Conservation (phyloP, 495 filamentous ascomycete genomes). For the Aspergillus conjunctus region DNA sequence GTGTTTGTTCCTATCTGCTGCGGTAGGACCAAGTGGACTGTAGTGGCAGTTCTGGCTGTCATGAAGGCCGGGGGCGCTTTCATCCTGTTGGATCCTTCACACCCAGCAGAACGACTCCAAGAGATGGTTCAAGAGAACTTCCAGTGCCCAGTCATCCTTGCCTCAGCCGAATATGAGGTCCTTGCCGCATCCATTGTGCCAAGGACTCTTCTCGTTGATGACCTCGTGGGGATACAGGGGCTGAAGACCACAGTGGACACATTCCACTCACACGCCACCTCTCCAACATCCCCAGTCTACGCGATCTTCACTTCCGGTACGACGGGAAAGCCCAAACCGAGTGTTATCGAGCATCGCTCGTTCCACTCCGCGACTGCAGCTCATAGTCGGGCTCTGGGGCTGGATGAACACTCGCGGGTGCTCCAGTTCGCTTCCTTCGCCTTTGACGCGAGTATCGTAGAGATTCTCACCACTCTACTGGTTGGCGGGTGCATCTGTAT, state of each 20-base stretch:
- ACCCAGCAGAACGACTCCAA: conserved; percentile 47
- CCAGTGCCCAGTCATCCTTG: conserved; percentile 22
- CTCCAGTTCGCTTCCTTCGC: conserved; percentile 63
- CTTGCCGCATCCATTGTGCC: neutral
- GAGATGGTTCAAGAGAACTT: conserved; percentile 34
- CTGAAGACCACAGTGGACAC: neutral
- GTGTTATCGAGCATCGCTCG: conserved; percentile 37
- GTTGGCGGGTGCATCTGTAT: conserved; percentile 43
- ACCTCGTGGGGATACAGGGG: neutral
- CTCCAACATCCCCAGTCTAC: conserved; percentile 7
- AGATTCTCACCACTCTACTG: conserved; percentile 55
- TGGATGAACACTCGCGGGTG: conserved; percentile 36
- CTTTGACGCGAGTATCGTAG: conserved; percentile 58
- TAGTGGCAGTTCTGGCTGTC: conserved; percentile 44
- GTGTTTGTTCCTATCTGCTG: conserved; percentile 46
- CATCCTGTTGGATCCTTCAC: conserved; percentile 44
- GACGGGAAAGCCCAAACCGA: conserved; percentile 47
- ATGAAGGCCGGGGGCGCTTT: conserved; percentile 52
- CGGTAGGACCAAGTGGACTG: conserved; percentile 43
- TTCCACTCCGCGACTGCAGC: conserved; percentile 16
- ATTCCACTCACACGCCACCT: neutral
- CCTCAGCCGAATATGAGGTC: neutral
- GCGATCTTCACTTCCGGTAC: conserved; percentile 42
- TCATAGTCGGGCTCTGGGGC: neutral
- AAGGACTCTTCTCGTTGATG: conserved; percentile 18